Conservation (phyloP, 2,329 filamentous ascomycete genomes). For the Trichoderma brevicompactum region DNA sequence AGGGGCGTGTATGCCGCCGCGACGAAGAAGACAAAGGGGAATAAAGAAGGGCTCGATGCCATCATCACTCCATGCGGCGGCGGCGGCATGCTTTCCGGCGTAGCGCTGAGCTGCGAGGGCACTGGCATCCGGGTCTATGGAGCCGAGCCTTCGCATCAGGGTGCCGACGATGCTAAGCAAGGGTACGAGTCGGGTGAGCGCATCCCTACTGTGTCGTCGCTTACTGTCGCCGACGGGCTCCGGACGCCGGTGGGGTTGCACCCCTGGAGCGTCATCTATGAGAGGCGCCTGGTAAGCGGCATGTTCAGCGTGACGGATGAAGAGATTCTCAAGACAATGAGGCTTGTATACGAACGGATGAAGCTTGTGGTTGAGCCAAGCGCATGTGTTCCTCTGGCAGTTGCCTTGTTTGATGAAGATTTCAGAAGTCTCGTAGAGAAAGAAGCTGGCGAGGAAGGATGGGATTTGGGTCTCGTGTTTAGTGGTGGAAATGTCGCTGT, state of each 20-base stretch:
- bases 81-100: slow-evolving; percentile 83
- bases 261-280: slow-evolving; percentile 78
- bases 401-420: slow-evolving; percentile 82
- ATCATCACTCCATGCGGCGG: slow-evolving; percentile 86
- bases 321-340: slow-evolving; percentile 77
- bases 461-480: slow-evolving; percentile 68
- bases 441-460: slow-evolving; percentile 73
- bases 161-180: slow-evolving; percentile 79
- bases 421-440: slow-evolving; percentile 72
- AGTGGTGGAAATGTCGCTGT: slow-evolving; percentile 64
- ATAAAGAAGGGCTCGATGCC: slow-evolving; percentile 56
- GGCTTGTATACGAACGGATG: slow-evolving; percentile 80
- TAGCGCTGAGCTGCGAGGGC: slow-evolving; percentile 74
- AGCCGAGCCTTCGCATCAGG: slow-evolving; percentile 80
- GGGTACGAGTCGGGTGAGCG: slow-evolving; percentile 68
- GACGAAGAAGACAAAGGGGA: slow-evolving; percentile 29
- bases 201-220: slow-evolving; percentile 69
- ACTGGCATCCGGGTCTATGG: slow-evolving; percentile 81
- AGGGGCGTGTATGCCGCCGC: slow-evolving; percentile 21
- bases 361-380: slow-evolving; percentile 92
- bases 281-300: slow-evolving; percentile 68
- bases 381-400: slow-evolving; percentile 81
- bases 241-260: slow-evolving; percentile 77
- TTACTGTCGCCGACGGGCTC: slow-evolving; percentile 88
- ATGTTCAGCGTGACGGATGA: slow-evolving; percentile 78